These are phyloP conservation scores for Canavalia ensiformis DNA, from an alignment of 306 rosid genomes.

Conservation along the genomic window DNA sequence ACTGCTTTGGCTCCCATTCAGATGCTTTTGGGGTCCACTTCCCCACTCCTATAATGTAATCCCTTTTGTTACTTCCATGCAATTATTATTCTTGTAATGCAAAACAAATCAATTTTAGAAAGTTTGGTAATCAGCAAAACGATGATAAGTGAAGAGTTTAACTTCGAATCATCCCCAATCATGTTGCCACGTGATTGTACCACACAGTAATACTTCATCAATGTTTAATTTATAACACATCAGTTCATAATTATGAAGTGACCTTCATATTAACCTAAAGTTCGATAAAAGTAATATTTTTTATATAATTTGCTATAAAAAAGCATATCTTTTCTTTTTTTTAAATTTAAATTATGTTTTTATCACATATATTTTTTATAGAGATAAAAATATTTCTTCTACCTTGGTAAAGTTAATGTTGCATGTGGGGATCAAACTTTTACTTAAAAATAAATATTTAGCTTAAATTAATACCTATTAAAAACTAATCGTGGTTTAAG, in stretches of 20 bases:
- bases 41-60: slow-evolving; percentile 24
- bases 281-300: not conserved
- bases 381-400: too few species aligned
- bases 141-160: slow-evolving; percentile 13
- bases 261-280: not conserved
- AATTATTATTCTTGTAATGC: slow-evolving; percentile 39
- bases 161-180: slow-evolving; percentile 16
- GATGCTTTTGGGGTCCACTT: slow-evolving; percentile 56
- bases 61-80: slow-evolving; percentile 35
- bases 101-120: slow-evolving; percentile 23
- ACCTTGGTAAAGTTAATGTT: too few species aligned
- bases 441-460: too few species aligned
- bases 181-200: slow-evolving; percentile 14
- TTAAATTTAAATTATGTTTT: too few species aligned
- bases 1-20: slow-evolving; percentile 43
- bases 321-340: not conserved
- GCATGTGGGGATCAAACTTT: too few species aligned
- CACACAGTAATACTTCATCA: not conserved
- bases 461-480: too few species aligned
- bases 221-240: not conserved
- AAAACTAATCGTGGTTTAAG: too few species aligned
- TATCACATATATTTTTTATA: too few species aligned
- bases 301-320: not conserved
- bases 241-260: not conserved
- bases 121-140: slow-evolving; percentile 1